Conservation (phyloP, 148 eudicot genomes). For the Polygonum maritimum region DNA sequence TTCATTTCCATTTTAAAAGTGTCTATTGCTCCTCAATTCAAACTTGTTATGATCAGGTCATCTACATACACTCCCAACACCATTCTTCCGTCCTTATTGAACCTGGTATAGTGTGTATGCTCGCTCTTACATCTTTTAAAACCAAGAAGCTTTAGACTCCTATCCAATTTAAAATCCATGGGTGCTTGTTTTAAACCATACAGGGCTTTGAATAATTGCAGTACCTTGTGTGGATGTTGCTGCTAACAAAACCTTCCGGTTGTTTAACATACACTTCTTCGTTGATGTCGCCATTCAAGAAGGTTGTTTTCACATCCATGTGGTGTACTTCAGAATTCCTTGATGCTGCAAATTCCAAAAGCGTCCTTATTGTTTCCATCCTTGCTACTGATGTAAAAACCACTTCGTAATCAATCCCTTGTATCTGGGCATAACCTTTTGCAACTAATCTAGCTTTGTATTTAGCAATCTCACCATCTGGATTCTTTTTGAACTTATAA, state of each 20-base stretch:
- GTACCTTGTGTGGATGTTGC: not conserved
- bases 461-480: not conserved
- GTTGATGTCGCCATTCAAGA: not conserved
- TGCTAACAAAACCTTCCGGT: not conserved
- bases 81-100: not conserved
- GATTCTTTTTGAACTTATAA: not conserved
- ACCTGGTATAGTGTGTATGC: not conserved
- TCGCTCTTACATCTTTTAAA: not conserved
- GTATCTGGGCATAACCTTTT: not conserved
- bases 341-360: not conserved
- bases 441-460: not conserved
- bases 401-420: not conserved
- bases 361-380: not conserved
- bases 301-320: not conserved
- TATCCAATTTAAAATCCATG: not conserved
- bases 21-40: not conserved
- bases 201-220: not conserved
- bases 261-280: not conserved
- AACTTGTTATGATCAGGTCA: conserved; percentile 13
- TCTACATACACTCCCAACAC: not conserved
- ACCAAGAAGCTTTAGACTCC: not conserved
- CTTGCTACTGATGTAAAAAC: not conserved
- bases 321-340: not conserved
- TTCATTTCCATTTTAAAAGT: not conserved
- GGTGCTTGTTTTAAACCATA: not conserved